Conservation (phyloP, 768 basidiomycete species). For the Termitomyces sp. region DNA sequence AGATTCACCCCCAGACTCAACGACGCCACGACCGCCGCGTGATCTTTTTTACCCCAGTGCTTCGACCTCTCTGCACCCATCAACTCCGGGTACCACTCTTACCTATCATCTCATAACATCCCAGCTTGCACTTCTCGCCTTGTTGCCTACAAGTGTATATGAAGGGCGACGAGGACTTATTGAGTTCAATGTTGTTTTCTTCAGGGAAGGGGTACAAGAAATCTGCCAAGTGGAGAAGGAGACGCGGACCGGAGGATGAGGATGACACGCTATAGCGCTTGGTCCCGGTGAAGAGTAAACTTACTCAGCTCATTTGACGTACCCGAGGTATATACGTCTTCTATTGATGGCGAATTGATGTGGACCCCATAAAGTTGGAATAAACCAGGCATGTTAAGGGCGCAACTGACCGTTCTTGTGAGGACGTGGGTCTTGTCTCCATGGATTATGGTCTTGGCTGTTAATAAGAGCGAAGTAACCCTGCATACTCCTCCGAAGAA, state of each 20-base stretch:
- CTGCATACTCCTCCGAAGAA: neutral
- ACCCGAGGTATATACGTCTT: constrained; percentile 2
- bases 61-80: constrained; percentile 56
- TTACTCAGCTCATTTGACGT: constrained; percentile 5
- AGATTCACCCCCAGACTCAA: constrained; percentile 4
- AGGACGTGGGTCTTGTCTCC: neutral
- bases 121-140: constrained; percentile 65
- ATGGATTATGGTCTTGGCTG: no score
- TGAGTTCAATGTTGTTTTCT: constrained; percentile 86
- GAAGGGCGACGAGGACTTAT: constrained; percentile 72
- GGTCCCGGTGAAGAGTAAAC: neutral
- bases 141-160: constrained; percentile 70
- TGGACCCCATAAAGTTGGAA: constrained; percentile 7
- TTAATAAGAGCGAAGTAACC: no score
- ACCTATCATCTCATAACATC: constrained; percentile 81
- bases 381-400: neutral
- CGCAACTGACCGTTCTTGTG: neutral
- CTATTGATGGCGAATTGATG: constrained; percentile 6
- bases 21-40: constrained; percentile 24
- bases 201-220: constrained; percentile 79
- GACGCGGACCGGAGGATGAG: constrained; percentile 33
- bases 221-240: constrained; percentile 77
- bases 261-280: neutral
- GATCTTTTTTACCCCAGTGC: constrained; percentile 68
- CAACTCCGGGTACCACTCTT: constrained; percentile 67